Percentiles rank a stretch among this genome's conserved stretches.
Evolutionary conservation across 306 rosid genomes (phyloP).

Genomic region (Pueraria montana): DNA sequence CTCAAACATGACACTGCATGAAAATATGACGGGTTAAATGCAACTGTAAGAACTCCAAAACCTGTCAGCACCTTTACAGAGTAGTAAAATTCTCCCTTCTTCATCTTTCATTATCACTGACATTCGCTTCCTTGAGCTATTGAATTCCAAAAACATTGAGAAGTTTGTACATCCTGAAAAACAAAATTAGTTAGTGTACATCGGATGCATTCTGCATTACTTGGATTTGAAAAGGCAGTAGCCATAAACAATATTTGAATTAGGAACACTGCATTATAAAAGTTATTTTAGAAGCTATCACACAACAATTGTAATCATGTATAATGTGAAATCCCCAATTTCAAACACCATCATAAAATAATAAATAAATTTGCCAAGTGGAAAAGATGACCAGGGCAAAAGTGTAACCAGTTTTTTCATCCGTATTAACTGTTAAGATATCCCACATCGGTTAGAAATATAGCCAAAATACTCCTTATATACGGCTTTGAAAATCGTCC

Average conservation of each 20-base stretch:
- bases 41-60: too few relatives aligned
- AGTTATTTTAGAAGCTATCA: slow-evolving; percentile 8
- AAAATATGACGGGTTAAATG: too few relatives aligned
- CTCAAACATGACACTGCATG: too few relatives aligned
- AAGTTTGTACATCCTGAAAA: slow-evolving; percentile 75
- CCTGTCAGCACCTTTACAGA: too few relatives aligned
- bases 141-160: too few relatives aligned
- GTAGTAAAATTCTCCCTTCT: too few relatives aligned
- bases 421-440: neutral
- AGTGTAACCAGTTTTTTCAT: slow-evolving; percentile 1
- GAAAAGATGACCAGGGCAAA: neutral
- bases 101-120: too few relatives aligned
- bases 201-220: neutral
- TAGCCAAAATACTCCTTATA: too few relatives aligned
- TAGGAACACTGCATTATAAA: neutral
- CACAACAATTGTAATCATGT: slow-evolving; percentile 1
- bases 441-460: neutral
- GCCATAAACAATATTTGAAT: slow-evolving; percentile 7
- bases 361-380: neutral
- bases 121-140: too few relatives aligned
- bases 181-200: slow-evolving; percentile 20
- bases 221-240: slow-evolving; percentile 27
- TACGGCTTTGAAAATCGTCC: too few relatives aligned
- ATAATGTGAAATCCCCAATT: slow-evolving; percentile 28
- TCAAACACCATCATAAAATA: slow-evolving; percentile 24